Percentiles rank a stretch among this genome's conserved stretches.
Evolutionary conservation across 805 yeast genomes (phyloP).

Genomic region (Cyberlindnera euphorbiiphila): DNA sequence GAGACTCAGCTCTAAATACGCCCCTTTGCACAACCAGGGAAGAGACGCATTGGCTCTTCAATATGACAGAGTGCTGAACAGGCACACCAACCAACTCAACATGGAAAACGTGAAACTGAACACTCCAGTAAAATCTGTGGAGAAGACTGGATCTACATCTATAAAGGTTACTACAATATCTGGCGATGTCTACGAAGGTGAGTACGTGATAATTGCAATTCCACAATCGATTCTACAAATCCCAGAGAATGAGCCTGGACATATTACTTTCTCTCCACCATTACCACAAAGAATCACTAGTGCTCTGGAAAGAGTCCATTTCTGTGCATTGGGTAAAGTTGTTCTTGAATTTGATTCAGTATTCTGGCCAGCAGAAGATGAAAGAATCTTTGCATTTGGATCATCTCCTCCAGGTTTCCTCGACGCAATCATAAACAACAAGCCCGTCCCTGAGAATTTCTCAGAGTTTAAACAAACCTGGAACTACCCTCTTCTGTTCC

Average conservation of each 20-base stretch:
- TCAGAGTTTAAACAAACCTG: constrained; percentile 33
- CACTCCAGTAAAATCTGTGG: constrained; percentile 40
- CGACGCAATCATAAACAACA: constrained; percentile 12
- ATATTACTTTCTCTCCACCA: constrained; percentile 52
- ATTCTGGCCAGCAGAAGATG: constrained; percentile 58
- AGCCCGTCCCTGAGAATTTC: background rate
- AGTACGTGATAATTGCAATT: constrained; percentile 66
- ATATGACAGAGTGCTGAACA: constrained; percentile 48
- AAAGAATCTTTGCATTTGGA: constrained; percentile 45
- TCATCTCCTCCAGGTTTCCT: constrained; percentile 29
- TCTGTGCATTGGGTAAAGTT: constrained; percentile 72
- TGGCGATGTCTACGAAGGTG: constrained; percentile 37
- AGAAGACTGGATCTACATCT: constrained; percentile 26
- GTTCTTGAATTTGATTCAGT: constrained; percentile 58
- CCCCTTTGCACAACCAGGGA: constrained; percentile 70
- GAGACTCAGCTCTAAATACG: constrained; percentile 60
- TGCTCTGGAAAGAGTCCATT: constrained; percentile 47
- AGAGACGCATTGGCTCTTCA: constrained; percentile 66
- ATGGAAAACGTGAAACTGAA: constrained; percentile 35
- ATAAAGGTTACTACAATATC: constrained; percentile 26
- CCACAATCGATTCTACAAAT: constrained; percentile 67
- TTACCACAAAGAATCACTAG: constrained; percentile 43
- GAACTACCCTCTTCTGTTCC: constrained; percentile 56
- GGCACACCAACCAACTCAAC: constrained; percentile 40
- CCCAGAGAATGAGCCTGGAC: constrained; percentile 34